Evolutionary conservation across 1,139 yeast genomes (phyloP).

Genomic region (Blastobotrys elegans): DNA sequence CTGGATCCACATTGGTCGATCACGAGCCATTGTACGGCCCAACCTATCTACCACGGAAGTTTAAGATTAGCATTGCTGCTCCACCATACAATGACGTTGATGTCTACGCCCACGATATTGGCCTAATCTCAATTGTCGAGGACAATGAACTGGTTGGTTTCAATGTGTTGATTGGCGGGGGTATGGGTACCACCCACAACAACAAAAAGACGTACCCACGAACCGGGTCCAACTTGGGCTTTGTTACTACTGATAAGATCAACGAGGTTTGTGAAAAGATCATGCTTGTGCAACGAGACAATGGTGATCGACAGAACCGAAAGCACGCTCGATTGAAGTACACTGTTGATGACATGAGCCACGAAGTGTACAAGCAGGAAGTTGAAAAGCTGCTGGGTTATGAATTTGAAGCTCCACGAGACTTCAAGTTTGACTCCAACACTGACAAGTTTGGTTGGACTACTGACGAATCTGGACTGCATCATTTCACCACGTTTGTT

Average conservation of each 20-base stretch:
- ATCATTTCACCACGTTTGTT: constrained; percentile 90
- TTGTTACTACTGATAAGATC: constrained; percentile 59
- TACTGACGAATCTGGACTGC: constrained; percentile 77
- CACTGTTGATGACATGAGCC: constrained; percentile 88
- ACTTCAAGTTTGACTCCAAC: constrained; percentile 77
- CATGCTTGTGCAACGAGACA: constrained; percentile 91
- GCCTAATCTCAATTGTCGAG: constrained; percentile 83
- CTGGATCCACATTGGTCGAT: constrained; percentile 46
- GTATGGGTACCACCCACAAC: constrained; percentile 98
- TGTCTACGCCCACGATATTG: constrained; percentile 93
- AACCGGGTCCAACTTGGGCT: constrained; percentile 85
- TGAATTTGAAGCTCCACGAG: constrained; percentile 63
- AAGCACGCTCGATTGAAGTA: constrained; percentile 97
- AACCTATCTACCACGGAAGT: constrained; percentile 89
- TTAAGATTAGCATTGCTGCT: constrained; percentile 88
- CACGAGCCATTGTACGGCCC: constrained; percentile 89
- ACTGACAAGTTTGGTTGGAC: constrained; percentile 94
- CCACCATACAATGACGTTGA: constrained; percentile 98
- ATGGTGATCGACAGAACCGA: constrained; percentile 94
- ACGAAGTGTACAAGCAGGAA: constrained; percentile 69
- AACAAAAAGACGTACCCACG: constrained; percentile 96
- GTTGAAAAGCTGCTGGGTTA: constrained; percentile 82
- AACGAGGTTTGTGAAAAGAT: constrained; percentile 82
- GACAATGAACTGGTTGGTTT: constrained; percentile 59
- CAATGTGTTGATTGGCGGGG: constrained; percentile 93